phyloP scores from a whole-genome alignment of 108 stramenopile species.

The Discostella stelligeroides region DNA sequence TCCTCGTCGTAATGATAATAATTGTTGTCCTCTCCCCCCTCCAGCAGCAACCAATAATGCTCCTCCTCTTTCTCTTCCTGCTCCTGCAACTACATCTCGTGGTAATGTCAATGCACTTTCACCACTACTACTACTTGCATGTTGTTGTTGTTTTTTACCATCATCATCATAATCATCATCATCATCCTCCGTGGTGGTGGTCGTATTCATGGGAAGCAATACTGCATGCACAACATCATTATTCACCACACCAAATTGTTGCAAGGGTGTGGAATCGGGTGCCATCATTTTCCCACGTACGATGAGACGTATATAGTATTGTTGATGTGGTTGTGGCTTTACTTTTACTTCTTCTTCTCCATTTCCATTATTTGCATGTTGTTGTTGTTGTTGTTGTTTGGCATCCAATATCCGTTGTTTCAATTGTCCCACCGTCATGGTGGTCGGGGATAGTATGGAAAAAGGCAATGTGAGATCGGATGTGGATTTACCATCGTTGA shows the following conservation, averaged over 20 bases:
- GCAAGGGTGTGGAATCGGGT: conserved; percentile 63
- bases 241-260: conserved; percentile 51
- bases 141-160: too few species aligned
- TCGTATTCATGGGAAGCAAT: conserved; percentile 40
- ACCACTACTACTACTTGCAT: too few species aligned
- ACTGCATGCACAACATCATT: conserved; percentile 79
- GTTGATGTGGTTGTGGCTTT: conserved; percentile 1
- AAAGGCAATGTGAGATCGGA: conserved; percentile 13
- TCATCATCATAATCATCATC: not conserved
- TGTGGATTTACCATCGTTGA: conserved; percentile 18
- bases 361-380: too few species aligned
- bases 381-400: not conserved
- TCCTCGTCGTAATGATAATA: too few species aligned
- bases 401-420: conserved; percentile 23
- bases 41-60: too few species aligned
- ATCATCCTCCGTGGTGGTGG: conserved; percentile 12
- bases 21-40: too few species aligned
- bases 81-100: too few species aligned
- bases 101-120: too few species aligned
- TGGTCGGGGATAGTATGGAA: not conserved
- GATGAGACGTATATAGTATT: conserved; percentile 70
- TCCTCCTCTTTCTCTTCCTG: too few species aligned
- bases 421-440: conserved; percentile 7
- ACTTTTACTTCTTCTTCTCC: too few species aligned
- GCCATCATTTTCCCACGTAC: conserved; percentile 73